Evolutionary conservation across 2,329 filamentous ascomycete species (phyloP).

Genomic region (Arthrobotrys conoides): DNA sequence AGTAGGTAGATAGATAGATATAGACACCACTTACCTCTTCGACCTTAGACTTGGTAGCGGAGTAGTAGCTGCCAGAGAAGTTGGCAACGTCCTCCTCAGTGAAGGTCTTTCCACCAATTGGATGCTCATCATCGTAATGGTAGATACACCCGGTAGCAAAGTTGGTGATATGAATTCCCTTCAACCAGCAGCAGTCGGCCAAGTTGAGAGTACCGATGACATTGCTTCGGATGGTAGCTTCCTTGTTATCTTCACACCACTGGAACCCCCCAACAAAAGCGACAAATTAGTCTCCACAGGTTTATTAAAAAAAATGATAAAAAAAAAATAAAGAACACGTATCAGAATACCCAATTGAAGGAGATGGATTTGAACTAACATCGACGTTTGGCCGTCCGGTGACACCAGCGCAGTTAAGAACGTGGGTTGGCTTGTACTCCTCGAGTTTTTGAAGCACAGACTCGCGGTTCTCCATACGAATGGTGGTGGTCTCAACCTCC

Average conservation of each 20-base stretch:
- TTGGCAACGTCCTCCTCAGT: conserved; percentile 76
- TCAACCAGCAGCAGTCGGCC: conserved; percentile 74
- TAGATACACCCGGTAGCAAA: conserved; percentile 79
- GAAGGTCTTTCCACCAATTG: conserved; percentile 74
- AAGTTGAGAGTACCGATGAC: conserved; percentile 77
- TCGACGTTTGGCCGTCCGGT: conserved; percentile 79
- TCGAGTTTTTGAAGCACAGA: conserved; percentile 73
- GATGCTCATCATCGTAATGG: conserved; percentile 75
- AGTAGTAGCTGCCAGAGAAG: conserved; percentile 79
- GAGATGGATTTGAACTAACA: conserved; percentile 44
- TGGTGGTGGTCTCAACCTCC: conserved; percentile 74
- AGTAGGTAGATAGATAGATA: background rate
- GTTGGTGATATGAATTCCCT: conserved; percentile 75
- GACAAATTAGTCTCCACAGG: conserved; percentile 14
- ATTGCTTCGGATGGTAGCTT: conserved; percentile 77
- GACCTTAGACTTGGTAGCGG: conserved; percentile 76
- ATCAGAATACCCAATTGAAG: background rate
- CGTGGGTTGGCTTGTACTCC: conserved; percentile 75
- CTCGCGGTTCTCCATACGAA: conserved; percentile 77
- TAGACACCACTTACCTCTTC: conserved; percentile 72
- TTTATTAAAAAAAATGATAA: background rate
- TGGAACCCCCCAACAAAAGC: conserved; percentile 22
- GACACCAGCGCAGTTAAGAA: conserved; percentile 77
- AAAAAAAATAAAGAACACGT: background rate
- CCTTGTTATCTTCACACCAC: conserved; percentile 79